Evolutionary conservation across 75 land plant species (phyloP), one percentile per base, ranked within the genome.

Genomic region (Picea sitchensis): DNA sequence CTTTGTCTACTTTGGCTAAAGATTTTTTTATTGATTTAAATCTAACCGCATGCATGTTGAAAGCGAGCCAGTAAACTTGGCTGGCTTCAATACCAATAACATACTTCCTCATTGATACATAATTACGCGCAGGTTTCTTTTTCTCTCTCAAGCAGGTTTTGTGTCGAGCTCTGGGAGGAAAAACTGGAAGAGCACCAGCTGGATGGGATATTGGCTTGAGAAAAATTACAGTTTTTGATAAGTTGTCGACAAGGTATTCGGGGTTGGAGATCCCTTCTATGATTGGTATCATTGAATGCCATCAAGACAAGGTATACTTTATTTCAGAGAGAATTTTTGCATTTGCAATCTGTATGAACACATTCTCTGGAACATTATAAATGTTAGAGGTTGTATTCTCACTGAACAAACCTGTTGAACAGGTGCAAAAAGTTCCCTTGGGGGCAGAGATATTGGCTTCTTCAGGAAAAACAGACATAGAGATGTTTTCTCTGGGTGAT

Each of bases 121-220:
- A 64, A 9, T 51, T 51, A 51, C 56, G 11, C 56, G 56, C 56
- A 51, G 56, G 11, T 36, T 68, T 68, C 8, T 69, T 69, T 34
- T 17, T 65, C 17, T 71, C 23, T 71, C 51, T 71, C 26, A 44
- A 56, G 58, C 86, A 95, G 99, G 90, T 97, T 9, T 73, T 95
- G 61, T 65, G 93, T 58, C 88, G 99, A 47, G 96, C 98, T 44
- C 61, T 97, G 3, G 99, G 99, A 68, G 99, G 98, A 31, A 91
- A 85, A 73, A 91, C 90, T 0, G 99, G 94, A 8, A 74, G 98
- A 58, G 80, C 94, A 2, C 12, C 11, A 2, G 57, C 79, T 34
- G 99, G 98, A 23, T 97, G 98, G 99, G 96, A 97, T 61, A 83
- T 95, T 57, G 99, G 99, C 20, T 68, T 95, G 44, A 90, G 72